A percentile compares a stretch with the other conserved stretches of the same genome.
These are phyloP conservation scores for Datura wrightii DNA, from an alignment of 257 asterid species.

Conservation along the genomic window DNA sequence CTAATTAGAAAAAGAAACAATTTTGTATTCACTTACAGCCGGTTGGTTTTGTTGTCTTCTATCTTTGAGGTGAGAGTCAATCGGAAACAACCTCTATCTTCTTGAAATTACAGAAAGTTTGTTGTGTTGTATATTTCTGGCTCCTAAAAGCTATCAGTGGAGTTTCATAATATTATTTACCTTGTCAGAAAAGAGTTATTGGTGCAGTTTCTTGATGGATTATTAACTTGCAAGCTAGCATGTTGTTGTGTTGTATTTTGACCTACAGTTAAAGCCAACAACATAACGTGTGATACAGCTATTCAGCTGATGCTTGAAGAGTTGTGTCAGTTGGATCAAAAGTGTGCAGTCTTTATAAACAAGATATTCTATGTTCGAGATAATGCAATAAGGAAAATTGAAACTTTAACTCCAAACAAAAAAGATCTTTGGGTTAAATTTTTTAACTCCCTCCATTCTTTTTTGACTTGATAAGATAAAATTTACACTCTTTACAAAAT, in stretches of 20 bases:
- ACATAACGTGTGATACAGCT: neutral
- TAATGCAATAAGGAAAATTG: no score
- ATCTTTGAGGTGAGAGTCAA: no score
- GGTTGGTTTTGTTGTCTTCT: neutral
- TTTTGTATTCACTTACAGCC: neutral
- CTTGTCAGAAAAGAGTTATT: neutral
- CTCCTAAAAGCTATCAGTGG: neutral
- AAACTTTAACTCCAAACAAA: no score
- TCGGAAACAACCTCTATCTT: no score
- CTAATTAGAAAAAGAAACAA: neutral
- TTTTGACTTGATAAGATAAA: no score
- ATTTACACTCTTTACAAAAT: no score
- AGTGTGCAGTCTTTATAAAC: no score
- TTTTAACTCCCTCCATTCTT: no score
- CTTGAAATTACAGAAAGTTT: no score
- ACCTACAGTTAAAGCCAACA: neutral
- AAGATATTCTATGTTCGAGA: no score
- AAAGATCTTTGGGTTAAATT: no score
- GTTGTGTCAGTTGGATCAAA: neutral
- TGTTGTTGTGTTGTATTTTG: neutral
- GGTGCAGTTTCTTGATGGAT: constrained; percentile 11
- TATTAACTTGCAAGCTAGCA: neutral
- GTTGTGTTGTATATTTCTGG: neutral
- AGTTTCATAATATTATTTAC: neutral
- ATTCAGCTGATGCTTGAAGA: neutral